Conservation (phyloP, 139 green algal species). For the Pleodorina starrii region DNA sequence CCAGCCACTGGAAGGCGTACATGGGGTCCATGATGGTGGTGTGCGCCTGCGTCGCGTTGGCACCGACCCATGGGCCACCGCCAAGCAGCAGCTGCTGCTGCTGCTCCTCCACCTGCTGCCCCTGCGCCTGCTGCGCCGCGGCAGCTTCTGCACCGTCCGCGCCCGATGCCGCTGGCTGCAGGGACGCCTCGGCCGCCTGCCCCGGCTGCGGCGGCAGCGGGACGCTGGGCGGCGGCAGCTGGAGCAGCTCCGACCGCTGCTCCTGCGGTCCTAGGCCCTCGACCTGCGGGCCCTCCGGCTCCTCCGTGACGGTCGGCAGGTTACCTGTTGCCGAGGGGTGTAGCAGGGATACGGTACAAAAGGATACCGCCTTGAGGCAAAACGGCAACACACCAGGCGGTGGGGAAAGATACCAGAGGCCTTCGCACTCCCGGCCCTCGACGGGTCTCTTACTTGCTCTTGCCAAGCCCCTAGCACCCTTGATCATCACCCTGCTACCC, state of each 20-base stretch:
- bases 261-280: neutral
- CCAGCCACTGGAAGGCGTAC: conserved; percentile 54
- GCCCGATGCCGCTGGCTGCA: neutral
- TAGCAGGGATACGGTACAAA: no score
- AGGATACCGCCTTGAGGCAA: no score
- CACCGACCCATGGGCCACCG: neutral
- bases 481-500: no score
- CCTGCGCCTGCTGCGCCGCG: neutral
- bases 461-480: no score
- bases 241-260: neutral
- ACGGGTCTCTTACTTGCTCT: no score
- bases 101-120: conserved; percentile 19
- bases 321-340: no score
- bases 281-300: conserved; percentile 5
- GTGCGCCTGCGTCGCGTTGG: neutral
- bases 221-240: conserved; percentile 2
- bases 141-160: neutral
- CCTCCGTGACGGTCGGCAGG: conserved; percentile 50
- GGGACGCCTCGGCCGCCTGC: neutral
- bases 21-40: conserved; percentile 32
- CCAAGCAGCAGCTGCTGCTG: neutral
- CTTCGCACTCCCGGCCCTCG: no score
- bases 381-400: no score
- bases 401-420: no score
- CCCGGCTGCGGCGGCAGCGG: neutral